Conservation (phyloP, 352 stramenopile genomes). For the Phytophthora syringae region DNA sequence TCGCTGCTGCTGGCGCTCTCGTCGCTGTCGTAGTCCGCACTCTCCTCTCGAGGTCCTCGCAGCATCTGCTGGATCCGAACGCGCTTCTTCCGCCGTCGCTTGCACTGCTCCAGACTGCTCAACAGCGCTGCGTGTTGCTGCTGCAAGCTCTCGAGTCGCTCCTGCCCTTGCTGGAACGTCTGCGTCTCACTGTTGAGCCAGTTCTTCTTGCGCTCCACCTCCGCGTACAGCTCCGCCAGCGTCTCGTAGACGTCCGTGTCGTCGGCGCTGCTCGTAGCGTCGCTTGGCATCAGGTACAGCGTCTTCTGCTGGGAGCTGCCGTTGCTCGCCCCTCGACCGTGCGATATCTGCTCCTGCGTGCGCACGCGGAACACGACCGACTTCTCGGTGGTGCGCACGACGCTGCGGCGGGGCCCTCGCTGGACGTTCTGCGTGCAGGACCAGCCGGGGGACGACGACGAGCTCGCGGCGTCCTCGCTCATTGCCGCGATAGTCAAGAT, state of each 20-base stretch:
- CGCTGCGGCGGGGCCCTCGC: not conserved
- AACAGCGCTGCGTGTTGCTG: constrained; percentile 51
- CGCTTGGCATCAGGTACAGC: constrained; percentile 9
- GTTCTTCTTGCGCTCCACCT: constrained; percentile 43
- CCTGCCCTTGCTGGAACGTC: constrained; percentile 32
- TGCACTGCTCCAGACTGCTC: constrained; percentile 43
- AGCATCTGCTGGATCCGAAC: constrained; percentile 45
- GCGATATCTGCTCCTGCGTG: constrained; percentile 31
- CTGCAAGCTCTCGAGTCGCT: constrained; percentile 37
- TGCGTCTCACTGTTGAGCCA: constrained; percentile 46
- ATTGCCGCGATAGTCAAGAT: constrained; percentile 9
- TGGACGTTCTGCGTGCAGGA: constrained; percentile 7
- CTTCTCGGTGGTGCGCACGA: constrained; percentile 39
- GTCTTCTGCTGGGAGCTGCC: constrained; percentile 12
- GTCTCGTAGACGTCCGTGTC: constrained; percentile 40
- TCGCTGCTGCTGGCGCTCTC: constrained; percentile 21
- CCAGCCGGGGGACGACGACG: constrained; percentile 25
- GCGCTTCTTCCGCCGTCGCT: constrained; percentile 40
- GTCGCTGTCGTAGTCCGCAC: constrained; percentile 14
- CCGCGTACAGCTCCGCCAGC: constrained; percentile 34
- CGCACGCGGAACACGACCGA: constrained; percentile 38
- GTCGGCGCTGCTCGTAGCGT: constrained; percentile 1
- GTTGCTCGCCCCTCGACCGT: constrained; percentile 4
- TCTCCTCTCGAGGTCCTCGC: constrained; percentile 19
- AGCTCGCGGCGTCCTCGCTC: constrained; percentile 30